phyloP scores from a whole-genome alignment of 139 green algal species.

The Spirogloea muscicola region DNA sequence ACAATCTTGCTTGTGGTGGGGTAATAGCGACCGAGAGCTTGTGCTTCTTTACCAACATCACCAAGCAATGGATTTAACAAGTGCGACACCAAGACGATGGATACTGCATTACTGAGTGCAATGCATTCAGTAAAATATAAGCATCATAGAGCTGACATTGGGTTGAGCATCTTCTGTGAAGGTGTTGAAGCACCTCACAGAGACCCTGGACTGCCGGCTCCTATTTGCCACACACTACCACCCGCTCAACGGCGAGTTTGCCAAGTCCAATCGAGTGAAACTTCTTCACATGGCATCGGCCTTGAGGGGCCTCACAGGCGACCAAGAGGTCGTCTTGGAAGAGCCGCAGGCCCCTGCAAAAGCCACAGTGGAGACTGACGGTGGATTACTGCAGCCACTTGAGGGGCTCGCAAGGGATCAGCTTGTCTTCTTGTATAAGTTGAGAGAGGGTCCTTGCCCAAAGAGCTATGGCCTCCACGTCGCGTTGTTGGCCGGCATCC shows the following conservation, averaged over 20 bases:
- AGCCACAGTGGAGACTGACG: neutral
- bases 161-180: no score
- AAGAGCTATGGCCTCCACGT: slow-evolving; percentile 93
- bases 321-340: neutral
- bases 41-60: no score
- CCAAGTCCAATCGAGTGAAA: neutral
- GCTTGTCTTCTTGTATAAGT: slow-evolving; percentile 91
- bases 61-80: no score
- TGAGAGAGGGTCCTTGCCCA: slow-evolving; percentile 72
- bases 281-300: slow-evolving; percentile 32
- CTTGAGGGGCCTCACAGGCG: neutral
- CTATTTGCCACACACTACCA: slow-evolving; percentile 99
- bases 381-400: neutral
- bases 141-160: no score
- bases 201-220: slow-evolving; percentile 61
- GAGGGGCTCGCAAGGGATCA: slow-evolving; percentile 35
- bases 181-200: slow-evolving; percentile 74
- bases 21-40: no score
- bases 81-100: no score
- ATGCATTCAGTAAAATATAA: no score
- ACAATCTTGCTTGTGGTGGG: no score
- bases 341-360: slow-evolving; percentile 5
- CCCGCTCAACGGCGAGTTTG: slow-evolving; percentile 56
- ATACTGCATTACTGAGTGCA: no score
- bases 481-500: slow-evolving; percentile 78